Base-by-base conservation (phyloP, 2,329 filamentous ascomycete species). In the Nemania sp. region DNA sequence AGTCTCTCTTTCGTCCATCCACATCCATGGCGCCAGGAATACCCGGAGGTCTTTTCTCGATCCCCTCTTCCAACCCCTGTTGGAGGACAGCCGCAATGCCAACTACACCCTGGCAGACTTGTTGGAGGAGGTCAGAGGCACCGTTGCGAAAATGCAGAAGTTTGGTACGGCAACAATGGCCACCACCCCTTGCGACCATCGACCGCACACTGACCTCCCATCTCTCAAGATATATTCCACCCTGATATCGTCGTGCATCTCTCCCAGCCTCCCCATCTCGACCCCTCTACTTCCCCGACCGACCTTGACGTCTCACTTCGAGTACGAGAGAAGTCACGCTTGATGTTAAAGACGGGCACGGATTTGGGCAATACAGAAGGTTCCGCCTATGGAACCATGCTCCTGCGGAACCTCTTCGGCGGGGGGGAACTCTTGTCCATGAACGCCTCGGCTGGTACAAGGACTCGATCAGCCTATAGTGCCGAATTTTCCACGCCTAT, bases 331-430 rank as follows among this genome's bases (percentile, higher is more conserved):
- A 88, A 91, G 67, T 89, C 91, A 34, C 88, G 90, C 40, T 86
- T 98, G 71, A 87, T 92, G 60, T 84, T 98, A 71, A 96, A 96
- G 79, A 97, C 93, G 0, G 95, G 95, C 61, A 98, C 95, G 9
- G 94, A 98, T 73, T 83, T 97, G 47, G 95, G 95, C 64, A 96
- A 96, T 72, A 88, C 91, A 20, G 95, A 99, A 76, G 95, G 94
- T 37, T 96, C 93, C 7, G 94, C 93, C 3, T 98, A 96, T 73
- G 89, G 91, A 67, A 94, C 95, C 67, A 83, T 92, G 46, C 83
- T 94, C 53, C 88, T 92, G 81, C 88, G 95, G 68, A 99, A 99
- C 77, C 84, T 99, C 61, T 91, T 99, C 73, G 95, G 95, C 53
- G 95, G 95, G 40, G 95, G 93, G 21, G 95, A 99, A 79, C 90